phyloP scores from a whole-genome alignment of 768 basidiomycete genomes.

The Kwoniella shandongensis region DNA sequence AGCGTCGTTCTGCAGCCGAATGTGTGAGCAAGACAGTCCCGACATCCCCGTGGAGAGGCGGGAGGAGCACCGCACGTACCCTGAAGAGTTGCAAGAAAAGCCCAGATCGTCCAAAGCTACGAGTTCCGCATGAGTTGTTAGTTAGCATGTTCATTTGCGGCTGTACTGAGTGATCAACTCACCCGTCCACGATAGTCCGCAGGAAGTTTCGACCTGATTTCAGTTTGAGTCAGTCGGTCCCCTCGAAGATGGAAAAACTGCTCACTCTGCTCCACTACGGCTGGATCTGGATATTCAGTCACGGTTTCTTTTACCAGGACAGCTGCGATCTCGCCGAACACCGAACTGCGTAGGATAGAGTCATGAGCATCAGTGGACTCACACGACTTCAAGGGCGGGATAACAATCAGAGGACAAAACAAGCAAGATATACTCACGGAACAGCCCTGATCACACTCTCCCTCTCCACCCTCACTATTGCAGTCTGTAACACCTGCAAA shows the following conservation, averaged over 20 bases:
- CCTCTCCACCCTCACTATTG: constrained; percentile 22
- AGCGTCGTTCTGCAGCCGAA: constrained; percentile 12
- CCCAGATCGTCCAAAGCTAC: constrained; percentile 33
- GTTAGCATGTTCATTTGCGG: not conserved
- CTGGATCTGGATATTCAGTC: constrained; percentile 19
- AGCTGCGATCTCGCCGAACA: constrained; percentile 20
- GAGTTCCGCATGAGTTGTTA: not conserved
- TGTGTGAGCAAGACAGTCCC: not conserved
- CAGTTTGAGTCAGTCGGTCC: not conserved
- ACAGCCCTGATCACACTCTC: constrained; percentile 23
- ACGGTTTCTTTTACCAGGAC: constrained; percentile 22
- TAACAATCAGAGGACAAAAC: too few relatives aligned
- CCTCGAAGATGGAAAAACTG: not conserved
- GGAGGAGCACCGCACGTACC: constrained; percentile 1
- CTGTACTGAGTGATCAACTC: not conserved
- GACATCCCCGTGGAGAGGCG: not conserved
- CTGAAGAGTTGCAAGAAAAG: constrained; percentile 32
- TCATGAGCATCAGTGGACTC: not conserved
- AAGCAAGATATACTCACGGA: constrained; percentile 34
- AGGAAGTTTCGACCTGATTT: constrained; percentile 14
- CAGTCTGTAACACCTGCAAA: constrained; percentile 31
- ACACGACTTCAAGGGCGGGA: not conserved
- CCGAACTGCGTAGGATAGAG: constrained; percentile 1
- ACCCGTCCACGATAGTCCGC: constrained; percentile 17
- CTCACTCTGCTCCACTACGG: constrained; percentile 32